A percentile compares a stretch with the other conserved stretches of the same genome.
Evolutionary conservation across 805 yeast genomes (phyloP).

Genomic region (Lachancea sp.): DNA sequence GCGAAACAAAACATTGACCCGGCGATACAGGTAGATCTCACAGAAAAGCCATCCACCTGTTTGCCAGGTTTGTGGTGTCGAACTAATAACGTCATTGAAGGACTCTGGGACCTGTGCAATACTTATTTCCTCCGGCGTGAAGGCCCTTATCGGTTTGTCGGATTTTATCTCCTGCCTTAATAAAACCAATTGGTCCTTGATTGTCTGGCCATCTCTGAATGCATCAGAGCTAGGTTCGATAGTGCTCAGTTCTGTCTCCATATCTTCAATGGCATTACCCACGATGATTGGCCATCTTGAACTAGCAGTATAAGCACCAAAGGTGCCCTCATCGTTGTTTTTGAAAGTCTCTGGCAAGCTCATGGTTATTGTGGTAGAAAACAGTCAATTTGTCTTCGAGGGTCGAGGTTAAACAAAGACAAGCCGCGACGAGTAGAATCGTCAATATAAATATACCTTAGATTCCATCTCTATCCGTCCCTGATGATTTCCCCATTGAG

Average conservation of each 20-base stretch:
- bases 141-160: conserved; percentile 39
- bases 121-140: conserved; percentile 36
- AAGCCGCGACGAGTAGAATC: too few relatives aligned
- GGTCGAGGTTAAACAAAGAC: too few relatives aligned
- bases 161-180: conserved; percentile 41
- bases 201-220: conserved; percentile 41
- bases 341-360: conserved; percentile 39
- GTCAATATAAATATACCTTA: not conserved
- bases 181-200: conserved; percentile 37
- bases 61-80: conserved; percentile 52
- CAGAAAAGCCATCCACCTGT: conserved; percentile 86
- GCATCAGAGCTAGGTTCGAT: conserved; percentile 23
- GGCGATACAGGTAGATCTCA: conserved; percentile 80
- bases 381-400: too few relatives aligned
- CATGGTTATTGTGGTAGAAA: too few relatives aligned
- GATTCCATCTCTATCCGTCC: too few relatives aligned
- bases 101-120: conserved; percentile 42
- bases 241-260: conserved; percentile 33
- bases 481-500: too few relatives aligned
- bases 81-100: conserved; percentile 50
- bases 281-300: conserved; percentile 85
- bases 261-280: conserved; percentile 60
- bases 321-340: conserved; percentile 67
- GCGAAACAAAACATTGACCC: conserved; percentile 43
- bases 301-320: conserved; percentile 73